A percentile compares a stretch with the other conserved stretches of the same genome.
Evolutionary conservation across 2,329 filamentous ascomycete species (phyloP).

Genomic region (Ilyonectria robusta): DNA sequence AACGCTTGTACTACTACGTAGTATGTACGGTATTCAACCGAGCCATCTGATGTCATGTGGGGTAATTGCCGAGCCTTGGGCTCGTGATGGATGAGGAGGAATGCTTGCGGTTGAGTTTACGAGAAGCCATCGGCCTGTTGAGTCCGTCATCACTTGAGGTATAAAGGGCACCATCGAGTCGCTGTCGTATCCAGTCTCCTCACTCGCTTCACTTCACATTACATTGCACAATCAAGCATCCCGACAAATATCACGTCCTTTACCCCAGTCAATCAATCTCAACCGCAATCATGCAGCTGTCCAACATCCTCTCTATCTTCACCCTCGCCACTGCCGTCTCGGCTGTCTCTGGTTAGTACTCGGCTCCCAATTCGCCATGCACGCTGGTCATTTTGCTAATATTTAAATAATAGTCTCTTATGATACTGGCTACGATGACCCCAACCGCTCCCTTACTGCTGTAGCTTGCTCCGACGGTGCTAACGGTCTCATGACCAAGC

Average conservation of each 20-base stretch:
- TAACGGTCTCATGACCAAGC: slow-evolving; percentile 76
- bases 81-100: slow-evolving; percentile 33
- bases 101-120: slow-evolving; percentile 27
- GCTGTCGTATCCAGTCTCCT: background rate
- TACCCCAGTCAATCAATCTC: slow-evolving; percentile 22
- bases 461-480: slow-evolving; percentile 77
- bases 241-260: background rate
- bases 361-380: background rate
- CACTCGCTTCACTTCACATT: background rate
- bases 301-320: slow-evolving; percentile 57
- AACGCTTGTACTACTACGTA: background rate
- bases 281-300: slow-evolving; percentile 60
- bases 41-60: background rate
- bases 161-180: slow-evolving; percentile 33
- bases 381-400: slow-evolving; percentile 22
- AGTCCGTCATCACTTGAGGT: slow-evolving; percentile 16
- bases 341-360: slow-evolving; percentile 52
- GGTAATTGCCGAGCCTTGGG: slow-evolving; percentile 12
- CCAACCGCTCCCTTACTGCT: slow-evolving; percentile 64
- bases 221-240: background rate
- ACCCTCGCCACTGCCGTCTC: slow-evolving; percentile 54
- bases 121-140: slow-evolving; percentile 5
- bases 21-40: background rate
- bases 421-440: slow-evolving; percentile 78
- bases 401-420: slow-evolving; percentile 72